Evolutionary conservation across 441 rosid genomes (phyloP), one percentile per base, ranked within the genome.

Genomic region (Corymbia citriodora): DNA sequence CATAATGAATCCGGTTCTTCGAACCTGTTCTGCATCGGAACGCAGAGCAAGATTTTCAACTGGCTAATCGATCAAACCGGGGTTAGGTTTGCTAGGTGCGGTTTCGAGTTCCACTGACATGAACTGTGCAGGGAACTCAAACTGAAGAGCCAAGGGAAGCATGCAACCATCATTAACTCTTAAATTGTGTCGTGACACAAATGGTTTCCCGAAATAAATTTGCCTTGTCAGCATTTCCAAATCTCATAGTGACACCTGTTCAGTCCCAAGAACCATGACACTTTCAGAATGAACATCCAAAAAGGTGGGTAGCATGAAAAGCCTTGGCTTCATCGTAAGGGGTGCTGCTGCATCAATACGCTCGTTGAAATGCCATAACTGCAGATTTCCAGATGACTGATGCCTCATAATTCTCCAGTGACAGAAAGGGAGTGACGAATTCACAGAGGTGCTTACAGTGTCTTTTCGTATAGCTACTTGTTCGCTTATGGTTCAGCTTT

Each of bases 401-500:
- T 36, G 83, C 83, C 50, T 10, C 11, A 45, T 21, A 2, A 40
- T 21, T 74, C 50, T 40, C 29, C 29, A 74, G 83, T 74, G 83
- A 74, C 83, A 36, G 83, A 74, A 74, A 7, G 29, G 50, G 40
- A 15, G 40, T 68, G 83, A 29, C 5, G 29, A 74, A 74, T 40
- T 74, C 29, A 74, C 83, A 74, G 83, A 40, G 83, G 83, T 9
- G 50, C 17, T 74, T 21, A 74, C 29, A 11, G 50, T 74, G 48
- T 74, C 29, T 74, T 74, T 23, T 11, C 29, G 83, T 74, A 74
- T 40, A 40, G 50, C 50, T 2, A 74, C 3, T 40, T 50, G 40
- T 74, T 74, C n/a, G 53, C 92, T 92, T 93, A 96, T 82, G 90
- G 93, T 92, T 97, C 99, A 25, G 92, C 55, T 93, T 98, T 96